Conservation (phyloP, 495 filamentous ascomycete genomes). For the Xylaria cubensis region DNA sequence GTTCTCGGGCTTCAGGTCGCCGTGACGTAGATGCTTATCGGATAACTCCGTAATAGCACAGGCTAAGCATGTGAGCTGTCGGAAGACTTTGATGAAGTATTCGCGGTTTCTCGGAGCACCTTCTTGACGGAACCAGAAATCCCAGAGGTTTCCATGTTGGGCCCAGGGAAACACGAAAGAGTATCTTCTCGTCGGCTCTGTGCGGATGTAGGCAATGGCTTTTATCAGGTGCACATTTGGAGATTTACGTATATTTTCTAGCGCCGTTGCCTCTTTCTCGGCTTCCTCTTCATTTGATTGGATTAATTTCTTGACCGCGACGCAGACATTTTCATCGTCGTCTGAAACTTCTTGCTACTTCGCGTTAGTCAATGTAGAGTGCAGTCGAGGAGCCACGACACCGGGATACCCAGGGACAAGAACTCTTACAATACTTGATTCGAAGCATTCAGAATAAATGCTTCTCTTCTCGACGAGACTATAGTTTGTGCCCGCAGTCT, state of each 20-base stretch:
- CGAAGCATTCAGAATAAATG: neutral
- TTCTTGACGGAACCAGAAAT: constrained; percentile 1
- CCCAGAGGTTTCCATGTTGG: constrained; percentile 1
- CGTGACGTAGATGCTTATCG: neutral
- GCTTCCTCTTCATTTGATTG: neutral
- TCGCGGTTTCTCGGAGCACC: neutral
- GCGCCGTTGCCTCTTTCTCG: neutral
- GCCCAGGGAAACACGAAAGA: constrained; percentile 1
- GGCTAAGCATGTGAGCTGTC: constrained; percentile 1
- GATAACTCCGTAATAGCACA: neutral
- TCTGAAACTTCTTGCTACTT: neutral
- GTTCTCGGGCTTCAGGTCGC: neutral
- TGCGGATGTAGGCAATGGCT: constrained; percentile 3
- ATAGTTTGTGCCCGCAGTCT: neutral
- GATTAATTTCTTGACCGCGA: constrained; percentile 4
- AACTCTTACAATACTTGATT: neutral
- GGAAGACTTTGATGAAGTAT: neutral
- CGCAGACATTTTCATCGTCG: neutral
- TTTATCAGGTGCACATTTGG: neutral
- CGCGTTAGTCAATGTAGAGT: neutral
- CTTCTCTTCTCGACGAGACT: constrained; percentile 6
- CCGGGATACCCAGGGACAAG: neutral
- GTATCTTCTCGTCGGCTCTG: neutral
- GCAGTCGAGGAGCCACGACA: neutral
- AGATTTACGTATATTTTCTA: neutral